Base-by-base conservation (phyloP, 495 filamentous ascomycete species). In the Chaetomium fimeti region DNA sequence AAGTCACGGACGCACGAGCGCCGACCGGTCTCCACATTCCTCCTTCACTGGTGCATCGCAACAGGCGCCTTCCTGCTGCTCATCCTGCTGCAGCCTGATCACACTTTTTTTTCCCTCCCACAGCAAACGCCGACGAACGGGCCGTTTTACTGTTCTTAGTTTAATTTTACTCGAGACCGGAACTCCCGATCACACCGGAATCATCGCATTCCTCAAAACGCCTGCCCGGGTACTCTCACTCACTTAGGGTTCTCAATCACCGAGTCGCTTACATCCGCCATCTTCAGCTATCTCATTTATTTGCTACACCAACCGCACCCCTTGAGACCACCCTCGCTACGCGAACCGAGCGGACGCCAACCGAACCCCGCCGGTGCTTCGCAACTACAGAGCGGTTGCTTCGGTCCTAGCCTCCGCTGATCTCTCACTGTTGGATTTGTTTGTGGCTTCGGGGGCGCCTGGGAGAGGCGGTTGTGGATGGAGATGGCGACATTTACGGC, bases 401-500 rank as follows among this genome's bases (percentile, higher is more conserved):
- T 47, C 52, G 42, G 52, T 40, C 53, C 53, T 56, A 15, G 52
- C 38, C n/a, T 38, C 28, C 29, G 61, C 28, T 13, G 38, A 40
- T 40, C 11, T 2, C 40, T 18, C 13, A 43, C 5, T 43, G 5
- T 43, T 18, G 16, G 40, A 43, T 15, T 15, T 43, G 40, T 13
- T 18, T 43, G 40, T 11, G 18, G 40, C 42, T 54, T 43, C 36
- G 42, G 45, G 20, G 59, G 16, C 55, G 54, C 59, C 43, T 57
- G 40, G 32, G 53, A 60, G 45, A 38, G n/a, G 32, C 48, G 61
- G 64, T 62, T 36, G 60, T 68, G 64, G 73, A 69, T 72, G 73
- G 74, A 69, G 57, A 82, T 82, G 79, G 68, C 79, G 36, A 74
- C 70, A 24, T 82, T 83, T 45, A 82, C 76, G 20, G 80, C 80